phyloP scores from a whole-genome alignment of 2,329 filamentous ascomycete species.

The Pseudogymnoascus sp. region DNA sequence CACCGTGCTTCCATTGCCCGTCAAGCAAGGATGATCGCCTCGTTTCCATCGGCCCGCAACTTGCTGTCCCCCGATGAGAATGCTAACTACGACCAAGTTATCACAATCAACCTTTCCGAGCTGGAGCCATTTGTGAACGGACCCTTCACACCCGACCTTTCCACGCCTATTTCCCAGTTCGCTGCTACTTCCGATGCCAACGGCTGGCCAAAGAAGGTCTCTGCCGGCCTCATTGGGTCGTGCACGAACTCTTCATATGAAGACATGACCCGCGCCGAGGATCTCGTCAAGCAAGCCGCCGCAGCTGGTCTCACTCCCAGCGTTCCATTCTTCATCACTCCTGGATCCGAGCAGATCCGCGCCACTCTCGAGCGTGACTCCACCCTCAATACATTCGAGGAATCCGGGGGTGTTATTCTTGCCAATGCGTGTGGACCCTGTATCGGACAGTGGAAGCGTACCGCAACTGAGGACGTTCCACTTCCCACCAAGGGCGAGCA shows the following conservation, averaged over 20 bases:
- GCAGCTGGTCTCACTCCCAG: conserved; percentile 85
- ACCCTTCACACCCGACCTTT: conserved; percentile 91
- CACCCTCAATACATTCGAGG: conserved; percentile 76
- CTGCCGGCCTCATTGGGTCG: conserved; percentile 89
- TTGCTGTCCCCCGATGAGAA: conserved; percentile 70
- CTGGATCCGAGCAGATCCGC: conserved; percentile 92
- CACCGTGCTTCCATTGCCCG: conserved; percentile 48
- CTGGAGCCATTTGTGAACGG: conserved; percentile 97
- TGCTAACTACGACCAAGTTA: conserved; percentile 82
- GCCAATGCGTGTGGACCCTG: conserved; percentile 94
- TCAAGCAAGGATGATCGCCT: conserved; percentile 26
- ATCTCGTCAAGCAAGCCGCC: conserved; percentile 83
- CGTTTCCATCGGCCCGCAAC: conserved; percentile 40
- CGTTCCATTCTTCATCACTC: conserved; percentile 90
- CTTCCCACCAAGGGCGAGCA: conserved; percentile 63
- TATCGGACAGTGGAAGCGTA: conserved; percentile 92
- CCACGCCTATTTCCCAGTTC: conserved; percentile 85
- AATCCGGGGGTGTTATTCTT: conserved; percentile 79
- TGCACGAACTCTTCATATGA: conserved; percentile 99
- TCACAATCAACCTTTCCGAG: conserved; percentile 81
- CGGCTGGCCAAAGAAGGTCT: conserved; percentile 84
- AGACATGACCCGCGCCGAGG: conserved; percentile 94
- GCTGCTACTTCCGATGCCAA: conserved; percentile 75
- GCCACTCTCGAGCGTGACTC: conserved; percentile 86
- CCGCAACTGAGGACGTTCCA: conserved; percentile 57